Percentiles rank a stretch among this genome's conserved stretches.
These are phyloP conservation scores for Fonsecaea nubica DNA, from an alignment of 2,329 filamentous ascomycete genomes.

Conservation along the genomic window DNA sequence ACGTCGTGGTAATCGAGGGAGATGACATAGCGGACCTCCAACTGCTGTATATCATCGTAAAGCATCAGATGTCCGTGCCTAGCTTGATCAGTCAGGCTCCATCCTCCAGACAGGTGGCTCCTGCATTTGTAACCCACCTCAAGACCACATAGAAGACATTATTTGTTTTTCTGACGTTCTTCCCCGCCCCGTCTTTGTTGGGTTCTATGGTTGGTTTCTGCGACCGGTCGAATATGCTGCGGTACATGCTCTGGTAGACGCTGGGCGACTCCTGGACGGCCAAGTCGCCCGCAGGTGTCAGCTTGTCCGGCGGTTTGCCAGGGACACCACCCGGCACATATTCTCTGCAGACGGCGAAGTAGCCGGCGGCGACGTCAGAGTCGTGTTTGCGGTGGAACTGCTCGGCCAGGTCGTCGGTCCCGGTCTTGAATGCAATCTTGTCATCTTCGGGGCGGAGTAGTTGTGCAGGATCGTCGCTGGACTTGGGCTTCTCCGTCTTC, in stretches of 20 bases:
- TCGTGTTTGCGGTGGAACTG: constrained; percentile 69
- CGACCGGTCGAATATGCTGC: constrained; percentile 90
- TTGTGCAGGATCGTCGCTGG: constrained; percentile 49
- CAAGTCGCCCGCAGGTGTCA: constrained; percentile 78
- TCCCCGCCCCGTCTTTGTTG: constrained; percentile 52
- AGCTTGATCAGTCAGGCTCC: constrained; percentile 19
- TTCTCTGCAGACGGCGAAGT: constrained; percentile 93
- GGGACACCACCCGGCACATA: constrained; percentile 91
- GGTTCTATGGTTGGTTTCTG: constrained; percentile 62
- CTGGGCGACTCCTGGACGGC: constrained; percentile 83
- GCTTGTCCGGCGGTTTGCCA: constrained; percentile 86
- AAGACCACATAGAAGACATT: constrained; percentile 95
- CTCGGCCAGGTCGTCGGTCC: constrained; percentile 64
- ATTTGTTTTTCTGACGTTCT: constrained; percentile 65
- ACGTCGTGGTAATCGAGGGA: constrained; percentile 87
- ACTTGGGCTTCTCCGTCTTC: background rate
- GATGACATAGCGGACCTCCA: constrained; percentile 95
- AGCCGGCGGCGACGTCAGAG: constrained; percentile 82
- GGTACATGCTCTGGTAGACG: constrained; percentile 98
- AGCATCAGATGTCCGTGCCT: constrained; percentile 96
- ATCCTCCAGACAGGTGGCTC: constrained; percentile 17
- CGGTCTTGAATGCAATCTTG: constrained; percentile 66
- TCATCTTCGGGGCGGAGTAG: constrained; percentile 67
- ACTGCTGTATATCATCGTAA: constrained; percentile 92
- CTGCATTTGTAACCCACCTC: constrained; percentile 61